Evolutionary conservation across 2,329 filamentous ascomycete genomes (phyloP).

Genomic region (Colletotrichum sp.): DNA sequence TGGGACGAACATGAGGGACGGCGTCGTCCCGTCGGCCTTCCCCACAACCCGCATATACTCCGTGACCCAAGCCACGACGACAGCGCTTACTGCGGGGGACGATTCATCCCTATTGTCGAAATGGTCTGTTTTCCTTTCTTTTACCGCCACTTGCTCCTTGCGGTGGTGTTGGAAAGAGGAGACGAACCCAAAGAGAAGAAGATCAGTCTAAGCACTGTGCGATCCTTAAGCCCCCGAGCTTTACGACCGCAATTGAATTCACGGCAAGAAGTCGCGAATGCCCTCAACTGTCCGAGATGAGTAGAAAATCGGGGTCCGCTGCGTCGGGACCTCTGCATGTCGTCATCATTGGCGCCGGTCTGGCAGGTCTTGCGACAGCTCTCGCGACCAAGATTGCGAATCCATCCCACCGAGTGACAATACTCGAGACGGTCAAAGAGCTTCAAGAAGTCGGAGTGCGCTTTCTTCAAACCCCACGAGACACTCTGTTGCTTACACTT

Average conservation of each 20-base stretch:
- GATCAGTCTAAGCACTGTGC: neutral
- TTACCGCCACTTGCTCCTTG: neutral
- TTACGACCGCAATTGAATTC: neutral
- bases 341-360: conserved; percentile 18
- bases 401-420: conserved; percentile 20
- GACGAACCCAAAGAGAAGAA: neutral
- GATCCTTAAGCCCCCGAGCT: neutral
- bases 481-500: neutral
- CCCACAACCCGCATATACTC: conserved; percentile 16
- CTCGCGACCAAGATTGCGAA: conserved; percentile 16
- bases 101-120: neutral
- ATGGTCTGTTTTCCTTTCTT: neutral
- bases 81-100: neutral
- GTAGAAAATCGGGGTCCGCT: neutral
- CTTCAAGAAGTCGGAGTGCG: conserved; percentile 24
- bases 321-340: neutral
- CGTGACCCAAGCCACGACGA: neutral
- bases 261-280: neutral
- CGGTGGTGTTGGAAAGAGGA: neutral
- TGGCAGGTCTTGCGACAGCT: conserved; percentile 14
- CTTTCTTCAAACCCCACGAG: neutral
- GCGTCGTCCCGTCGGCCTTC: conserved; percentile 15
- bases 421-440: conserved; percentile 24
- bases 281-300: neutral
- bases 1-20: conserved; percentile 16